These are phyloP conservation scores for Pterocarpus santalinus DNA, from an alignment of 306 rosid species.

Conservation along the genomic window DNA sequence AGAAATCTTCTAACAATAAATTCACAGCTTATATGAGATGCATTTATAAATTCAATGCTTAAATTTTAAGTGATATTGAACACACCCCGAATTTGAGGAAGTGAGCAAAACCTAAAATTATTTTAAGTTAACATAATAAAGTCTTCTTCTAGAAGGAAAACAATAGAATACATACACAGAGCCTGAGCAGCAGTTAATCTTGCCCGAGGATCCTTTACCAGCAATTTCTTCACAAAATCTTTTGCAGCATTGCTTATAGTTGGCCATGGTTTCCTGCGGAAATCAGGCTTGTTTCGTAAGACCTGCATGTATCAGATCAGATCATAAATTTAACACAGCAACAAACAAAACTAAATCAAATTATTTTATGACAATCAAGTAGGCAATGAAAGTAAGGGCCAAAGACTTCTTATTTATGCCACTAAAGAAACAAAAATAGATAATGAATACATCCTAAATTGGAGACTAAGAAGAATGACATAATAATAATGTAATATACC, in stretches of 20 bases:
- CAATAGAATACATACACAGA: slow-evolving; percentile 63
- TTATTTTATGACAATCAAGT: background rate
- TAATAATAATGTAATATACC: slow-evolving; percentile 58
- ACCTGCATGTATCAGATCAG: slow-evolving; percentile 56
- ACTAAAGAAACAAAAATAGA: background rate
- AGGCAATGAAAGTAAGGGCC: background rate
- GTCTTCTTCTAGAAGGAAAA: slow-evolving; percentile 21
- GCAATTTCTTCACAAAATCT: slow-evolving; percentile 83
- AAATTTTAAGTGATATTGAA: background rate
- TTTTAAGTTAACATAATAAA: slow-evolving; percentile 10
- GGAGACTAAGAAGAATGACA: slow-evolving; percentile 28
- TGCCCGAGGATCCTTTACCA: slow-evolving; percentile 84
- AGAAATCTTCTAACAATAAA: background rate
- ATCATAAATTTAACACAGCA: slow-evolving; percentile 5
- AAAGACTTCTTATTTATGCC: slow-evolving; percentile 3
- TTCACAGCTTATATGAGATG: background rate
- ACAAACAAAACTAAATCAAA: slow-evolving; percentile 7
- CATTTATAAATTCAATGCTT: slow-evolving; percentile 17
- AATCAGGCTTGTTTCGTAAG: slow-evolving; percentile 82
- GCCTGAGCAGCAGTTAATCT: slow-evolving; percentile 95
- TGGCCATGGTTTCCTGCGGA: slow-evolving; percentile 87
- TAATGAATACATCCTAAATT: slow-evolving; percentile 21
- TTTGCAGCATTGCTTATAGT: slow-evolving; percentile 72
- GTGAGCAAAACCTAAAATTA: background rate
- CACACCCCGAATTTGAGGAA: slow-evolving; percentile 10